Conservation (phyloP, 2,329 filamentous ascomycete genomes). For the Pseudocercospora fijiensis region DNA sequence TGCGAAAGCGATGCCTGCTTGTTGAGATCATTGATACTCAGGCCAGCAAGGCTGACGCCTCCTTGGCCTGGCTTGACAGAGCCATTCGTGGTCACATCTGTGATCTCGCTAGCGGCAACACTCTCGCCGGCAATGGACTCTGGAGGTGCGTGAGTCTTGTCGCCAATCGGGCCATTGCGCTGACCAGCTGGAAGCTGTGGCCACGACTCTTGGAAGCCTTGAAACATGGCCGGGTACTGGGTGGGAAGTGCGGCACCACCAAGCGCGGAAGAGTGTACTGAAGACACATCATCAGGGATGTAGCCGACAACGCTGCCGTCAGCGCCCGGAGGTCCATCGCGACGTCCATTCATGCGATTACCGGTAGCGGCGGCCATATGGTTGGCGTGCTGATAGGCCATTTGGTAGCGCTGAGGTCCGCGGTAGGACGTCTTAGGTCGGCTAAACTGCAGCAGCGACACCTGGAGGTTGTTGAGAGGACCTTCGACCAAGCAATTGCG, state of each 20-base stretch:
- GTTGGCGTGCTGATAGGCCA: slow-evolving; percentile 68
- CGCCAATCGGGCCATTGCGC: slow-evolving; percentile 60
- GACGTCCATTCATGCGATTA: slow-evolving; percentile 50
- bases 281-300: slow-evolving; percentile 95
- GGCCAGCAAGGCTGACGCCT: slow-evolving; percentile 82
- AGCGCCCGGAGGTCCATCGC: slow-evolving; percentile 52
- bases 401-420: slow-evolving; percentile 80
- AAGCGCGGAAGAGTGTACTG: slow-evolving; percentile 81
- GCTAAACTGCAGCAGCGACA: slow-evolving; percentile 90
- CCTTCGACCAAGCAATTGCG: slow-evolving; percentile 94
- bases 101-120: slow-evolving; percentile 84
- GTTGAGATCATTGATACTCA: slow-evolving; percentile 70
- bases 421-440: slow-evolving; percentile 90
- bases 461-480: slow-evolving; percentile 91
- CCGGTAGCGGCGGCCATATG: slow-evolving; percentile 56
- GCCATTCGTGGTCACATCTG: slow-evolving; percentile 76
- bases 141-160: slow-evolving; percentile 30
- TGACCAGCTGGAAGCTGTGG: slow-evolving; percentile 69
- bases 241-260: slow-evolving; percentile 68
- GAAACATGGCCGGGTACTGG: slow-evolving; percentile 93
- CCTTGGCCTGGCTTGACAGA: slow-evolving; percentile 57
- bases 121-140: slow-evolving; percentile 84
- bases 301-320: slow-evolving; percentile 93
- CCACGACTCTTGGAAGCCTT: slow-evolving; percentile 88
- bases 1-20: slow-evolving; percentile 74